phyloP scores from a whole-genome alignment of 768 basidiomycete species.

The Suillus decipiens region DNA sequence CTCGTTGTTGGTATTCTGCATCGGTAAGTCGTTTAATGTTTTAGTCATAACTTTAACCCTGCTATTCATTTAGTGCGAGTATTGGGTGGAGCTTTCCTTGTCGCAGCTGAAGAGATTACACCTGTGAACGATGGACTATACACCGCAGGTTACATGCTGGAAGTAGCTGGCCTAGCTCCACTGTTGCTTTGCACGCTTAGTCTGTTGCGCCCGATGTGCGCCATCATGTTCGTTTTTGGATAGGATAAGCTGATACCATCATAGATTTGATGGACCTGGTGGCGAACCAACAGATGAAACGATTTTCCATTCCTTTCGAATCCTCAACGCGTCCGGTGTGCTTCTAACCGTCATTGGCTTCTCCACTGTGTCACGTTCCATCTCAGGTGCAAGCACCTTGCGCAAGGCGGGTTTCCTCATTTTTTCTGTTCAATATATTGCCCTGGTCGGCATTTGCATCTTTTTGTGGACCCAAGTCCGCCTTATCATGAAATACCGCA shows the following conservation, averaged over 20 bases:
- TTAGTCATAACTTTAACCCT: conserved; percentile 7
- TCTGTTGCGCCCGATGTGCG: conserved; percentile 38
- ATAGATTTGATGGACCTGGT: conserved; percentile 33
- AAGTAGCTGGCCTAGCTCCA: conserved; percentile 40
- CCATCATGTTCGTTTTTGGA: background rate
- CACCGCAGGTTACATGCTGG: conserved; percentile 51
- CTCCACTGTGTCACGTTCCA: conserved; percentile 9
- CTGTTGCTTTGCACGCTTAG: conserved; percentile 38
- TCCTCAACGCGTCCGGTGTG: conserved; percentile 30
- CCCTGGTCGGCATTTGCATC: conserved; percentile 46
- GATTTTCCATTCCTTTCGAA: conserved; percentile 27
- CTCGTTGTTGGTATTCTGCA: conserved; percentile 58
- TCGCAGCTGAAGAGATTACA: conserved; percentile 50
- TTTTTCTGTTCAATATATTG: conserved; percentile 39
- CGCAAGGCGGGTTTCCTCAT: conserved; percentile 37
- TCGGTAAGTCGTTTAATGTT: conserved; percentile 40
- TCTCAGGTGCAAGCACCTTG: conserved; percentile 26
- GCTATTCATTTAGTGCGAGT: conserved; percentile 49
- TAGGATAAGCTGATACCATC: conserved; percentile 10
- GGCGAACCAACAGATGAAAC: conserved; percentile 13
- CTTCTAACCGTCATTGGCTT: conserved; percentile 37
- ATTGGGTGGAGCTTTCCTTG: conserved; percentile 55
- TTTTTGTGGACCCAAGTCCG: conserved; percentile 54
- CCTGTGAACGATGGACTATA: conserved; percentile 46
- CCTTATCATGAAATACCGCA: conserved; percentile 29